Base-by-base conservation (phyloP, 495 filamentous ascomycete genomes). In the Letharia columbiana region DNA sequence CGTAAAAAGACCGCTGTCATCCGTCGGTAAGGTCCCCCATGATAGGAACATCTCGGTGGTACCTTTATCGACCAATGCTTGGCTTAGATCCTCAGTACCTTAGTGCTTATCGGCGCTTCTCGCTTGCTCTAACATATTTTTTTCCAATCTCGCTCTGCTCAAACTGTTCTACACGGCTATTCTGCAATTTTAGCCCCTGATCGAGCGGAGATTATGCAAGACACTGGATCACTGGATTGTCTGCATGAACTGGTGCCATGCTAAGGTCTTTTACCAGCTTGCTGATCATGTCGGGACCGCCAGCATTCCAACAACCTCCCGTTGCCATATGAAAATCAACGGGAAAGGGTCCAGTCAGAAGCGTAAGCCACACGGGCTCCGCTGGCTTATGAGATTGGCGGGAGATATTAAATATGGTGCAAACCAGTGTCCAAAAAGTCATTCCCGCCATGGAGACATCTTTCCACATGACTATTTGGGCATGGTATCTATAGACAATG, bases 161-260 rank as follows among this genome's bases (percentile, higher is more conserved):
- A 8, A 8, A 39, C 37, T 39, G 37, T 39, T 39, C 1, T 4
- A 65, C 54, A 65, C 33, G 63, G 57, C 11, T 60, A 65, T 65
- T 65, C 12, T 65, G 63, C 45, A 15, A 28, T 28, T 28, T 44
- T 31, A 45, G 33, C 37, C 33, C 56, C 63, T 60, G 50, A 63
- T 65, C 42, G 23, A 60, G 42, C 63, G 42, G 39, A 47, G 63
- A 65, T 65, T 50, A 65, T 65, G 63, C 63, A 65, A 50, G 54
- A 58, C 39, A 44, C 33, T 42, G 31, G 17, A 44, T 65, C 18
- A 44, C 33, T 42, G 31, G 17, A 44, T 65, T 23, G 40, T 56
- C 54, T 45, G 7, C 41, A 35, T 41, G 52, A 42, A 54, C 50
- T 23, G 52, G 47, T 13, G 40, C 54, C 10, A 39, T 44, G 4